Evolutionary conservation across 257 asterid species (phyloP).

Genomic region (Leptodermis oblonga): DNA sequence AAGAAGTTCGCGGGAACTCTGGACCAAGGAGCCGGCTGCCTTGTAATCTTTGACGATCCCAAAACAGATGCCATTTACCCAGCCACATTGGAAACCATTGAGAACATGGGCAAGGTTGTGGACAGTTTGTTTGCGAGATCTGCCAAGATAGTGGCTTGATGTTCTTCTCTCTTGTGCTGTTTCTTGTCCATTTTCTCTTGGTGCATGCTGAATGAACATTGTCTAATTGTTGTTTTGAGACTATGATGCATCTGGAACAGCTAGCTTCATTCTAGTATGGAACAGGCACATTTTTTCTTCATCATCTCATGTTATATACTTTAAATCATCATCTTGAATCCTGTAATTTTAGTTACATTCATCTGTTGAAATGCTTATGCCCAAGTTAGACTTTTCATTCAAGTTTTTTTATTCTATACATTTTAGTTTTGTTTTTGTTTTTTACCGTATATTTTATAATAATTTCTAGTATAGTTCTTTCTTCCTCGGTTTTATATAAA

Average conservation of each 20-base stretch:
- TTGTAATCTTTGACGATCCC: slow-evolving; percentile 42
- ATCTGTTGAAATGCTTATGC: too few species aligned
- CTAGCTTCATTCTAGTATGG: not conserved
- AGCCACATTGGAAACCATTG: slow-evolving; percentile 35
- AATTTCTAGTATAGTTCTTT: too few species aligned
- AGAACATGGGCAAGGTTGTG: slow-evolving; percentile 46
- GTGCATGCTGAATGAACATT: not conserved
- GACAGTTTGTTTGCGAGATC: slow-evolving; percentile 39
- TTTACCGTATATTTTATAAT: too few species aligned
- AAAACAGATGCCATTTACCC: slow-evolving; percentile 41
- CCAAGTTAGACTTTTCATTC: too few species aligned
- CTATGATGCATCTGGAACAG: not conserved
- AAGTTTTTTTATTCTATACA: too few species aligned
- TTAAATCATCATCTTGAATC: too few species aligned
- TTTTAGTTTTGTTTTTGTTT: too few species aligned
- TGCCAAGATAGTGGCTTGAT: slow-evolving; percentile 31
- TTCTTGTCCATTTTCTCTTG: not conserved
- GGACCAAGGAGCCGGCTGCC: slow-evolving; percentile 49
- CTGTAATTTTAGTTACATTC: too few species aligned
- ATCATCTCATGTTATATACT: not conserved
- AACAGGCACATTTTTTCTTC: not conserved
- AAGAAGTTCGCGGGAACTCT: slow-evolving; percentile 46
- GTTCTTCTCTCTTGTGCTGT: not conserved
- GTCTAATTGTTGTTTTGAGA: not conserved
- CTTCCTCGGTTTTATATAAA: too few species aligned